Percentiles rank a stretch among this genome's conserved stretches.
These are phyloP conservation scores for Diaporthe ampelina DNA, from an alignment of 2,329 filamentous ascomycete species.

Conservation along the genomic window DNA sequence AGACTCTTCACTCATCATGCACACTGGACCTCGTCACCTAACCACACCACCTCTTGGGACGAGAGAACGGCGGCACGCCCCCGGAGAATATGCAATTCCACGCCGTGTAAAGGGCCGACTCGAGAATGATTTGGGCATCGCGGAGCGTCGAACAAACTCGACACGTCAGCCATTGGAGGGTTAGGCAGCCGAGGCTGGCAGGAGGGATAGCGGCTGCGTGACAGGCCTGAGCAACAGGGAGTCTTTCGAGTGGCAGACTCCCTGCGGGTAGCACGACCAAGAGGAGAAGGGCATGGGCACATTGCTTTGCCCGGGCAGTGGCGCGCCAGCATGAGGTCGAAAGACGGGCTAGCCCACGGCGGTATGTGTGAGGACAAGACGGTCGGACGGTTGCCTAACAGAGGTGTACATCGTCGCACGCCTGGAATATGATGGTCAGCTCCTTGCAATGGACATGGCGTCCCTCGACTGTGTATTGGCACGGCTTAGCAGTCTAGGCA, in stretches of 20 bases:
- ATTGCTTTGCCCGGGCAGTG: background rate
- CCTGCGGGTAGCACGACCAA: background rate
- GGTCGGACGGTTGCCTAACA: background rate
- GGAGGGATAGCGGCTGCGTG: background rate
- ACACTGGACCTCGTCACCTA: background rate
- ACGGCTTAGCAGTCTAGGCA: conserved; percentile 7
- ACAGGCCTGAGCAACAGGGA: background rate
- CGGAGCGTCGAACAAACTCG: background rate
- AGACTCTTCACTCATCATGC: background rate
- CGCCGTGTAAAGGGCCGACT: conserved; percentile 33
- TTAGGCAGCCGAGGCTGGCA: background rate
- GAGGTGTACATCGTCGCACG: background rate
- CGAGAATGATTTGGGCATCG: background rate
- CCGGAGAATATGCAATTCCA: background rate
- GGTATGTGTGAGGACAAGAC: background rate
- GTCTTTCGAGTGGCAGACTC: background rate
- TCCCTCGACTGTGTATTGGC: background rate
- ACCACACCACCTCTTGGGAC: conserved; percentile 11
- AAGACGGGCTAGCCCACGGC: conserved; percentile 15
- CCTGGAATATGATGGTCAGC: background rate
- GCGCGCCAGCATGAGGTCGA: background rate
- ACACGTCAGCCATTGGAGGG: background rate
- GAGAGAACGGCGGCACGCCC: conserved; percentile 19
- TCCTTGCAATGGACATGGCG: background rate
- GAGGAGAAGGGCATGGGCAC: background rate